Conservation (phyloP, 495 filamentous ascomycete genomes). For the Pseudevernia furfuracea region DNA sequence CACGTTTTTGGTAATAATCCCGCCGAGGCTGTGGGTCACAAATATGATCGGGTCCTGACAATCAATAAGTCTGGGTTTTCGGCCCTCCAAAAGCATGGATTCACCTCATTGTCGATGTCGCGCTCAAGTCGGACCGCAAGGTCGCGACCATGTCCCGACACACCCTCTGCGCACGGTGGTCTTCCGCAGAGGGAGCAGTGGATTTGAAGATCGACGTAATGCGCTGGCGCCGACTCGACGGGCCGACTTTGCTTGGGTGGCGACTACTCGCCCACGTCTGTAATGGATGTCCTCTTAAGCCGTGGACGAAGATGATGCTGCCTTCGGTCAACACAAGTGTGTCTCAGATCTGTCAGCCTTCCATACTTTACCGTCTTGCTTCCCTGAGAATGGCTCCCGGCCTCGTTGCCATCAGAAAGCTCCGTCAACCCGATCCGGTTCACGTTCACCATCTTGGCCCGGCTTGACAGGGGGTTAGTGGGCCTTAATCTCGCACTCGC, state of each 20-base stretch:
- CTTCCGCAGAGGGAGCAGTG: too few relatives aligned
- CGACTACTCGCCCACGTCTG: conserved; percentile 33
- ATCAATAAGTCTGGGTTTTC: too few relatives aligned
- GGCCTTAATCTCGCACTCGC: too few relatives aligned
- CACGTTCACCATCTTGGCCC: conserved; percentile 3
- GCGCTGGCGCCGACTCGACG: conserved; percentile 1
- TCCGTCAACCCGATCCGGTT: conserved; percentile 13
- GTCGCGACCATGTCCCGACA: conserved; percentile 30
- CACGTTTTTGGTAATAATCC: conserved; percentile 42
- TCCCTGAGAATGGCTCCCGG: not conserved
- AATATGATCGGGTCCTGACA: conserved; percentile 33
- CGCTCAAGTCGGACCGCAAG: conserved; percentile 18
- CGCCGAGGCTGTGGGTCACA: conserved; percentile 42
- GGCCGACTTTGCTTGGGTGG: not conserved
- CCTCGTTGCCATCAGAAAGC: conserved; percentile 8
- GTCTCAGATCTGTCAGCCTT: not conserved
- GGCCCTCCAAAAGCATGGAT: too few relatives aligned
- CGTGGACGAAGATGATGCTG: conserved; percentile 22
- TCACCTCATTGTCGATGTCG: conserved; percentile 16
- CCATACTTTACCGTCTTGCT: conserved; percentile 13
- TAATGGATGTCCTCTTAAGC: conserved; percentile 28
- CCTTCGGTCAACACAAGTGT: conserved; percentile 2
- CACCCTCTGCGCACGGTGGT: conserved; percentile 31
- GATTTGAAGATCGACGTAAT: too few relatives aligned
- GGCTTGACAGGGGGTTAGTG: too few relatives aligned